Base-by-base conservation (phyloP, 352 stramenopile species). In the Globisporangium echinulatum region DNA sequence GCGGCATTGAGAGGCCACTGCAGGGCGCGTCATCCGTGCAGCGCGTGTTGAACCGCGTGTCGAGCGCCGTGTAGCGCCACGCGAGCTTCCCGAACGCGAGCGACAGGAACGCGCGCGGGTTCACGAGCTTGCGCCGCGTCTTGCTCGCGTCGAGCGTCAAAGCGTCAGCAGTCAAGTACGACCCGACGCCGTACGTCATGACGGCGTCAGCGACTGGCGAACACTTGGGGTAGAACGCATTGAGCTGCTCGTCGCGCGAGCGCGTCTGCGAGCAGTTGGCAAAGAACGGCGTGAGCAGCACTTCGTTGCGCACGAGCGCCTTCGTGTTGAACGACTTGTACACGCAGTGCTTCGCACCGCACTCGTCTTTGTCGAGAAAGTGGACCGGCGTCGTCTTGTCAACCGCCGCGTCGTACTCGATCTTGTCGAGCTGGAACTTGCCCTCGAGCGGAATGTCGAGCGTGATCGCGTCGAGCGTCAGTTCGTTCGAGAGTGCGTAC, bases 71-170 rank as follows among this genome's bases (percentile, higher is more conserved):
- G 9, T 68, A 42, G 7, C 61, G 19, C 74, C 74, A 85, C 36
- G 63, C 61, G 4, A 85, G 19, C 42, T 83, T 81, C n/a, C 65
- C 72, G 44, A 82, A 62, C 9, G 76, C 77, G 54, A 79, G 52
- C 10, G 65, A 65, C 48, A 85, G 38, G 43, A 44, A 67, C 38
- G 61, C 43, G 37, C 58, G 46, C 4, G 61, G 61, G 13, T 59
- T 56, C 14, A 59, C 61, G 25, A 67, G 56, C 39, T 62, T 58
- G 39, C 46, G 52, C 13, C 60, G 56, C 14, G 19, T 49, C 40
- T 58, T 62, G 7, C 50, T 58, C 25, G 49, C 54, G 44, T 62
- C 52, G 17, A 67, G 52, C 44, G 56, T 44, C 11, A 67, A 39
- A 50, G 55, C 47, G 38, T 67, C 56, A 1, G 61, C 61, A 37